These are phyloP conservation scores for Fusarium sulawesiense DNA, from an alignment of 2,329 filamentous ascomycete genomes.

Conservation along the genomic window DNA sequence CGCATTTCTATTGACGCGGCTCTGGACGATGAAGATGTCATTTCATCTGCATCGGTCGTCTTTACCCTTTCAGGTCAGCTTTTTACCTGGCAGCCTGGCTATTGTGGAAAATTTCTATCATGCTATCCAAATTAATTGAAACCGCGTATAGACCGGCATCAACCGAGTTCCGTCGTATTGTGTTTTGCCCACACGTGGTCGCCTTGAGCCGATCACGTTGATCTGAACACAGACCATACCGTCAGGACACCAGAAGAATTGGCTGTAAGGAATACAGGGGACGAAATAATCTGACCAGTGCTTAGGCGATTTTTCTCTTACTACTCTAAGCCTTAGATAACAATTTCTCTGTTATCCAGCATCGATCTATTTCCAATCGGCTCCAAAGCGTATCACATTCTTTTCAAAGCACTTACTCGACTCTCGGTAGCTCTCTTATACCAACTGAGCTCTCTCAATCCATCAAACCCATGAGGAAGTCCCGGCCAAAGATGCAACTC, in stretches of 20 bases:
- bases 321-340: no score
- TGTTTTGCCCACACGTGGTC: not conserved
- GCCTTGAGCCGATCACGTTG: not conserved
- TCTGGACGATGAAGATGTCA: conserved; percentile 7
- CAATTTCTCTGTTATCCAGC: no score
- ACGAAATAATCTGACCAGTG: no score
- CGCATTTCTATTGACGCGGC: conserved; percentile 37
- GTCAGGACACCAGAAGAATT: no score
- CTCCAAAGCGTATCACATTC: not conserved
- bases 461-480: conserved; percentile 53
- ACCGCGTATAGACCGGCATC: not conserved
- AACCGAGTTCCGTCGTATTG: not conserved
- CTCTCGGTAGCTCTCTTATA: conserved; percentile 9
- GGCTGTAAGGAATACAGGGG: no score
- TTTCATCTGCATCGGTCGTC: conserved; percentile 21
- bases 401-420: conserved; percentile 6
- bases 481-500: conserved; percentile 57
- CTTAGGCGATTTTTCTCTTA: no score
- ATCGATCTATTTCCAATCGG: no score
- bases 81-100: not conserved
- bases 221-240: not conserved
- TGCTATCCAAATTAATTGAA: not conserved
- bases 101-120: not conserved
- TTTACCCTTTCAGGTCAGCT: conserved; percentile 6
- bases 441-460: conserved; percentile 13